Base-by-base conservation (phyloP, 768 basidiomycete species). In the Leccinum subgranulosum region DNA sequence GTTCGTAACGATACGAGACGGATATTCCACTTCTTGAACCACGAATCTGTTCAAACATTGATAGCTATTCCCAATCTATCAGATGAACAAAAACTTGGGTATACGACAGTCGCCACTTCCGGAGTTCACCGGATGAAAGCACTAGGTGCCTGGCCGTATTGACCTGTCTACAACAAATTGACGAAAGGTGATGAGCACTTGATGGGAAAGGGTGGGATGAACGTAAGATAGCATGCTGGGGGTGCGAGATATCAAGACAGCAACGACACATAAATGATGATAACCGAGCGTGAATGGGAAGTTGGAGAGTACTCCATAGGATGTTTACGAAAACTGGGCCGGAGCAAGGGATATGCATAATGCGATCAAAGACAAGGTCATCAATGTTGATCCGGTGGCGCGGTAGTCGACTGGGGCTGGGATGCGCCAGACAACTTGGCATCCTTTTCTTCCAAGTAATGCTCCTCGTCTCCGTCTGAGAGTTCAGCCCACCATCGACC, bases 401-500 rank as follows among this genome's bases (percentile, higher is more conserved):
- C 51, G n/a, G 50, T 34, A 19, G 50, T 19, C 21, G 65, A 31
- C 55, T 52, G 52, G 33, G 33, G 33, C 33, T 43, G 41, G 12
- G 49, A 14, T 41, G 60, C 55, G 23, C 59, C 64, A 41, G 60
- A 34, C n/a, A 63, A 43, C n/a, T 66, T 67, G 19, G 55, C 34
- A 17, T 60, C 53, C 25, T 69, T 66, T 57, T 77, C 74, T 54
- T 75, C 41, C 34, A 72, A 29, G 29, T 67, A 70, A 17, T 59
- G 69, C 14, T 81, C 81, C 23, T 83, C 83, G 31, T 84, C 84
- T 31, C 74, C 74, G 60, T 91, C 89, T 15, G 85, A 78, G 29
- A 81, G 82, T 68, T 94, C 92, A 4, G 87, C 89, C 90, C 90
- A 94, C 76, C 85, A 88, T 46, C 91, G 82, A 47, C 87, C 88